Conservation (phyloP, 352 stramenopile species). For the Aphanomyces astaci region DNA sequence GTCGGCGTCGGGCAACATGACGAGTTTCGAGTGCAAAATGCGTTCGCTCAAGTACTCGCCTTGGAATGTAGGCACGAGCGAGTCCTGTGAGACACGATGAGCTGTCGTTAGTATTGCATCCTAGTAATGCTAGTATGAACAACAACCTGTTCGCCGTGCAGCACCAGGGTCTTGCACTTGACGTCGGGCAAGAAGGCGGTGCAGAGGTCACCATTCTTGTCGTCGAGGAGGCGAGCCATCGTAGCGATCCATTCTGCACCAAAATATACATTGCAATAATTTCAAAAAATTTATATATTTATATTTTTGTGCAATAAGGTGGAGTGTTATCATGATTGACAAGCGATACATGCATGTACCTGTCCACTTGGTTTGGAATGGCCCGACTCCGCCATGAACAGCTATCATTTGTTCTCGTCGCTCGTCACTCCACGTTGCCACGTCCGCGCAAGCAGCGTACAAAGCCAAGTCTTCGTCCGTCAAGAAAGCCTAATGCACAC, state of each 20-base stretch:
- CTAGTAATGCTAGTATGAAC: no score
- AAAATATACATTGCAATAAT: no score
- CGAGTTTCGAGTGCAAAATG: conserved; percentile 72
- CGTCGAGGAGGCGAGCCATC: conserved; percentile 25
- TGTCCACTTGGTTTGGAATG: conserved; percentile 8
- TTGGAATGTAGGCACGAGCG: conserved; percentile 58
- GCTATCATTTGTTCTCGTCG: background rate
- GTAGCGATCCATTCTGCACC: conserved; percentile 14
- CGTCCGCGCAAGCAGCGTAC: conserved; percentile 40
- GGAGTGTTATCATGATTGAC: no score
- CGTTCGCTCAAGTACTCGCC: conserved; percentile 78
- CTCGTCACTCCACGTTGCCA: conserved; percentile 36
- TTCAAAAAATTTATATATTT: no score
- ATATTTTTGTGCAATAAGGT: no score
- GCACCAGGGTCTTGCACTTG: conserved; percentile 78
- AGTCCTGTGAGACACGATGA: conserved; percentile 30
- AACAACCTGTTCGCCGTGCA: conserved; percentile 41
- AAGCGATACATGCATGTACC: no score
- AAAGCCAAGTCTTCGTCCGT: conserved; percentile 60
- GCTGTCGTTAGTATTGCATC: no score
- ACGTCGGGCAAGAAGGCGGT: conserved; percentile 55
- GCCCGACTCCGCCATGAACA: conserved; percentile 3
- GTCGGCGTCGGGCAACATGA: conserved; percentile 42
- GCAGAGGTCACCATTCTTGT: conserved; percentile 58
- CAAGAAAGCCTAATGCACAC: conserved; percentile 49